Base-by-base conservation (phyloP, 192 early-diverging fungal species). In the Umbelopsis ramanniana region DNA sequence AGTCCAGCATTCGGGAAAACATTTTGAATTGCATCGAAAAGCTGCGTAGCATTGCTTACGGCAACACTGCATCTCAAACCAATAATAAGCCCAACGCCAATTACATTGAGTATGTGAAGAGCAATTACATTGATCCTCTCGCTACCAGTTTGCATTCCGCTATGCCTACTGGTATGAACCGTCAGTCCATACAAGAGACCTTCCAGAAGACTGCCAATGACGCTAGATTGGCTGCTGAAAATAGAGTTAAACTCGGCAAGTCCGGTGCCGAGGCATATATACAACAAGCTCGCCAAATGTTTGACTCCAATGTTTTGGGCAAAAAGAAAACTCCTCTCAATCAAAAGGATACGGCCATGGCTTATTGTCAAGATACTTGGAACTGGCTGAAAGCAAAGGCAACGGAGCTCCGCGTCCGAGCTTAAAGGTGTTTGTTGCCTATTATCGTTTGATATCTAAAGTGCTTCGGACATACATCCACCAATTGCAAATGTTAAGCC, bases 61-160 rank as follows among this genome's bases (percentile, higher is more conserved):
- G 33, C 33, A 2, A 29, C 23, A 15, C 26, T 63, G 23, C 57
- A 37, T 37, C 29, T 3, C 1, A 29, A 37, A 33, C 26, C n/a
- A 29, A 37, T 8, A 14, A 0, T 6, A 17, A 63, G 11, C 23
- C 26, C 4, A 63, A 63, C 17, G 57, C 57, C 11, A 63, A 63
- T 19, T 63, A 63, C 57, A 29, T 63, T 29, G 57, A 63, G 17
- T 63, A 63, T 26, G 15, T 63, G 12, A 63, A 63, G 33, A 63
- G 33, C 29, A 63, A 63, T 26, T 63, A 63, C 33, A 7, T 63
- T 37, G 29, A 37, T 14, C 57, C 57, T 63, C 57, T 63, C 26
- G 19, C 57, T 19, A 63, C 57, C 29, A 63, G 35, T 12, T 19
- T 63, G 57, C 29, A 63, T 37, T 63, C 57, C 10, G 57, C 57